Percentiles rank a stretch among this genome's conserved stretches.
Evolutionary conservation across 768 basidiomycete genomes (phyloP).

Genomic region (Omphalotus guepiniiformis): DNA sequence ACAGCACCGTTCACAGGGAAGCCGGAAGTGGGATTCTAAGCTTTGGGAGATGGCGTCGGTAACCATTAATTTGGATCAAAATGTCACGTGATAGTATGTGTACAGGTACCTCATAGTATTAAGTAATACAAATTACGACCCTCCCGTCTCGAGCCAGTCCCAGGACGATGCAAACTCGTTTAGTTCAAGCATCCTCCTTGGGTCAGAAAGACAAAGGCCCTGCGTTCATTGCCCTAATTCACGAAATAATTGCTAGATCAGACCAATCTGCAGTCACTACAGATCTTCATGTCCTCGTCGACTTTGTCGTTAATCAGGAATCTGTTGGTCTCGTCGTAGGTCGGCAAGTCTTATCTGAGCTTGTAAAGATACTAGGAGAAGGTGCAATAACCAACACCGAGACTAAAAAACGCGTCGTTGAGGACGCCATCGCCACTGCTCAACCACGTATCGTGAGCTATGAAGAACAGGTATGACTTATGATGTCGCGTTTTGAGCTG

Average conservation of each 20-base stretch:
- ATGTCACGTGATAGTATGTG: not conserved
- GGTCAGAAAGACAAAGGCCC: conserved; percentile 83
- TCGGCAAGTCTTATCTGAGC: conserved; percentile 81
- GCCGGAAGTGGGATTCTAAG: too few species aligned
- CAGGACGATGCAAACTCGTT: conserved; percentile 62
- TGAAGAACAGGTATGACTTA: conserved; percentile 81
- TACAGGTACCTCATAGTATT: too few species aligned
- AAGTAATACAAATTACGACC: too few species aligned
- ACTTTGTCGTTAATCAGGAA: conserved; percentile 81
- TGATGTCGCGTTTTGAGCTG: not conserved
- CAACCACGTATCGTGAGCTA: conserved; percentile 85
- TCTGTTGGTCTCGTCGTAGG: conserved; percentile 82
- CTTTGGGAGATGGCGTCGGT: too few species aligned
- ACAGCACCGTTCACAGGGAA: not conserved
- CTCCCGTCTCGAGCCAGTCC: too few species aligned
- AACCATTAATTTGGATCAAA: not conserved
- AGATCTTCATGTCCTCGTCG: conserved; percentile 70
- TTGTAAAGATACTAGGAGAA: conserved; percentile 65
- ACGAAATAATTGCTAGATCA: conserved; percentile 54
- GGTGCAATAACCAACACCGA: conserved; percentile 51
- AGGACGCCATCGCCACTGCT: conserved; percentile 65
- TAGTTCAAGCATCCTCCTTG: conserved; percentile 58
- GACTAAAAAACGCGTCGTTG: conserved; percentile 65
- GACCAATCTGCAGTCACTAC: conserved; percentile 39
- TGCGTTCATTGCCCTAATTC: conserved; percentile 66